These are phyloP conservation scores for Corrigiola litoralis DNA, from an alignment of 179 eudicot genomes.

Conservation along the genomic window DNA sequence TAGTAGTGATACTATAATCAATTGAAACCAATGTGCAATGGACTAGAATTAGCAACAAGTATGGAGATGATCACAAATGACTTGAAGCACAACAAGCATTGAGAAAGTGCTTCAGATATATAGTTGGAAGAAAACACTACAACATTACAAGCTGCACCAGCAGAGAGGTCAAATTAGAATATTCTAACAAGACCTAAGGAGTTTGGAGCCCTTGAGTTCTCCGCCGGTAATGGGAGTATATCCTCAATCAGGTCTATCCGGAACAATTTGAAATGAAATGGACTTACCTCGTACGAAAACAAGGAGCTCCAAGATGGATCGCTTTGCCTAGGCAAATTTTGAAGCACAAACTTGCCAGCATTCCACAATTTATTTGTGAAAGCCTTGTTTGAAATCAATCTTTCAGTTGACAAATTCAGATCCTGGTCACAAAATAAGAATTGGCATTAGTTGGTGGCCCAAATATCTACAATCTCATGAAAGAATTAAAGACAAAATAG, in stretches of 20 bases:
- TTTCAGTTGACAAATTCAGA: conserved; percentile 86
- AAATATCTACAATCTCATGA: not conserved
- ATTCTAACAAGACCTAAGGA: too few species aligned
- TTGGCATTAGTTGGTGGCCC: not conserved
- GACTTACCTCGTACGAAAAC: conserved; percentile 61
- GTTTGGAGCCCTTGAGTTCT: too few species aligned
- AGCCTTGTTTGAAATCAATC: conserved; percentile 90
- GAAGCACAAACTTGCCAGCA: conserved; percentile 96
- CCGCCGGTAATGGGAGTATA: too few species aligned
- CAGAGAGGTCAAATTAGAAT: too few species aligned
- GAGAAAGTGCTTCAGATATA: too few species aligned
- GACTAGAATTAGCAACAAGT: too few species aligned
- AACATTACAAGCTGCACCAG: too few species aligned
- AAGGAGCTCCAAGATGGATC: conserved; percentile 61
- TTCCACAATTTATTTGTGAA: conserved; percentile 99
- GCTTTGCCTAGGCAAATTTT: conserved; percentile 71
- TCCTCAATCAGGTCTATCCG: not conserved
- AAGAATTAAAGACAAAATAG: not conserved
- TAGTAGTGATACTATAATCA: too few species aligned
- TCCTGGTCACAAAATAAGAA: conserved; percentile 50
- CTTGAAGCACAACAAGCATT: too few species aligned
- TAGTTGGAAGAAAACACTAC: too few species aligned
- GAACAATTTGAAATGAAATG: not conserved
- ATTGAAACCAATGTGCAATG: too few species aligned
- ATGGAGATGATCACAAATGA: too few species aligned